Percentiles rank a stretch among this genome's conserved stretches.
Conservation (phyloP, 768 basidiomycete genomes). For the Russula sp. region DNA sequence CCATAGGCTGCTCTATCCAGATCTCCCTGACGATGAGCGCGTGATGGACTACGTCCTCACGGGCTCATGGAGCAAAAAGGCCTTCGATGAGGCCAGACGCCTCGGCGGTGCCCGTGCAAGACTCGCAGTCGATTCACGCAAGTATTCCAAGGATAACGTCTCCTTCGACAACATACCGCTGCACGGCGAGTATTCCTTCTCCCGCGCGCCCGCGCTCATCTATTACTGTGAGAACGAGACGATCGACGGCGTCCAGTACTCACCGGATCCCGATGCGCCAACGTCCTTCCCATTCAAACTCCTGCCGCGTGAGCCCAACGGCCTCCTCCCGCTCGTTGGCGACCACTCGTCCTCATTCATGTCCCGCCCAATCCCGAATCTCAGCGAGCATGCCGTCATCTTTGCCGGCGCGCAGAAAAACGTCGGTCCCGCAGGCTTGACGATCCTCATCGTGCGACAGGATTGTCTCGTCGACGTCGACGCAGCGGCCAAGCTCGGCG, state of each 20-base stretch:
- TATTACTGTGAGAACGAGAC: constrained; percentile 99
- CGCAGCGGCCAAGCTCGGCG: constrained; percentile 69
- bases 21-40: constrained; percentile 52
- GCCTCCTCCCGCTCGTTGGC: constrained; percentile 78
- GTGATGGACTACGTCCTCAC: constrained; percentile 87
- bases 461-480: constrained; percentile 89
- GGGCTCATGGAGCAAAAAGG: constrained; percentile 90
- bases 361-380: constrained; percentile 83
- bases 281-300: constrained; percentile 72
- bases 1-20: constrained; percentile 71
- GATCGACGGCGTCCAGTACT: constrained; percentile 90
- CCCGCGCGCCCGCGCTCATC: constrained; percentile 77
- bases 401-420: constrained; percentile 99
- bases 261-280: constrained; percentile 51
- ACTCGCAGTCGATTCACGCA: constrained; percentile 72
- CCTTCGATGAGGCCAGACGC: constrained; percentile 75
- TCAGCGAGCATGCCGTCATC: constrained; percentile 89
- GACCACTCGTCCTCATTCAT: constrained; percentile 98
- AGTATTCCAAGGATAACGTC: constrained; percentile 60
- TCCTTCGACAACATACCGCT: constrained; percentile 79
- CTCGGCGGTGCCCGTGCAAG: constrained; percentile 59
- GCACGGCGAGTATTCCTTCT: constrained; percentile 70
- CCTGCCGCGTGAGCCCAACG: constrained; percentile 53
- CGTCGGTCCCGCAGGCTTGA: constrained; percentile 89
- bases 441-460: constrained; percentile 90